Conservation (phyloP, 1,139 yeast species). For the Debaryomyces nepalensis region DNA sequence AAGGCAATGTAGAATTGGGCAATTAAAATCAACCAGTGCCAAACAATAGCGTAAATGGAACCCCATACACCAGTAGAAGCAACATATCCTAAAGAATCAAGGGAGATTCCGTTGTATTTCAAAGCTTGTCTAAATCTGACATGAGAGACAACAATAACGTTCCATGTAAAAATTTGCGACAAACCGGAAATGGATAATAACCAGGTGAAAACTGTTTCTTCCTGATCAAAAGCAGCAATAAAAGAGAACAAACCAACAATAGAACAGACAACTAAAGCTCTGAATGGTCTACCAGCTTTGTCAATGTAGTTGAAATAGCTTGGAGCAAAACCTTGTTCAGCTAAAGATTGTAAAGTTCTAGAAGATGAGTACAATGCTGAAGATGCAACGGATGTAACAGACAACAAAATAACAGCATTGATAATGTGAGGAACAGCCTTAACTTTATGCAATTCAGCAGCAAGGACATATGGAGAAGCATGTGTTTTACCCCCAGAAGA, state of each 20-base stretch:
- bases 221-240: conserved; percentile 36
- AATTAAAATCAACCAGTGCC: conserved; percentile 33
- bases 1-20: conserved; percentile 50
- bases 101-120: conserved; percentile 31
- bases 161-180: conserved; percentile 46
- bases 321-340: conserved; percentile 51
- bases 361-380: conserved; percentile 50
- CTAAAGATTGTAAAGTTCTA: conserved; percentile 48
- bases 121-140: conserved; percentile 38
- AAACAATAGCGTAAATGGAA: conserved; percentile 31
- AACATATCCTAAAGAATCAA: conserved; percentile 33
- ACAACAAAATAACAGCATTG: conserved; percentile 48
- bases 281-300: conserved; percentile 48
- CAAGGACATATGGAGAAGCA: conserved; percentile 41
- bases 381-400: conserved; percentile 52
- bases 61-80: conserved; percentile 41
- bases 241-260: conserved; percentile 29
- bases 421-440: conserved; percentile 45
- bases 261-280: conserved; percentile 34
- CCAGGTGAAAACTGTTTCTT: conserved; percentile 45
- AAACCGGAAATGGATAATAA: conserved; percentile 47
- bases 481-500: conserved; percentile 30
- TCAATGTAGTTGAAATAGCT: conserved; percentile 46
- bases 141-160: conserved; percentile 35
- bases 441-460: conserved; percentile 36